A percentile compares a stretch with the other conserved stretches of the same genome.
Conservation (phyloP, 1,284 basidiomycete genomes). For the Agroathelia rolfsii region DNA sequence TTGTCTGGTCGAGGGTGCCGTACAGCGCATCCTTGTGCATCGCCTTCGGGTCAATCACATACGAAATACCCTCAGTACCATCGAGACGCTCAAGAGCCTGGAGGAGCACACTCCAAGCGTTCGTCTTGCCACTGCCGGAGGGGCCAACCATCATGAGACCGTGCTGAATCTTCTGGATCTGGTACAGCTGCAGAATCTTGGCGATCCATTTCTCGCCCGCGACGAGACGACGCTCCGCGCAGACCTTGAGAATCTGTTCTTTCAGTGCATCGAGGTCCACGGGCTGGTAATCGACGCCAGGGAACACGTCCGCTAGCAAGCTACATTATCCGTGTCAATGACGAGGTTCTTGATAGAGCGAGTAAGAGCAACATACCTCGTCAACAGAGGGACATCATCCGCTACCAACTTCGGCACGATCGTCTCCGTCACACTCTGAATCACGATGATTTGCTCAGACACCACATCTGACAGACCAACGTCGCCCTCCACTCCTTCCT, state of each 20-base stretch:
- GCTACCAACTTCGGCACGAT: conserved; percentile 98
- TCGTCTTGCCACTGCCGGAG: conserved; percentile 94
- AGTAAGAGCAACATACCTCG: conserved; percentile 45
- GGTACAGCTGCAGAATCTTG: conserved; percentile 97
- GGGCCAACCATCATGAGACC: conserved; percentile 99
- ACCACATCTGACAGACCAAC: conserved; percentile 56
- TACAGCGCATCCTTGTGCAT: conserved; percentile 98
- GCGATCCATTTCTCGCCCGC: conserved; percentile 85
- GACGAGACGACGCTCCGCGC: conserved; percentile 77
- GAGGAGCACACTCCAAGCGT: conserved; percentile 93
- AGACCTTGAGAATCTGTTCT: conserved; percentile 80
- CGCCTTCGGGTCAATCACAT: conserved; percentile 98
- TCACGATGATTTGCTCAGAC: conserved; percentile 92
- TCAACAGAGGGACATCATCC: conserved; percentile 91
- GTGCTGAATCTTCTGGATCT: conserved; percentile 99
- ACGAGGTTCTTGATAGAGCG: conserved; percentile 3
- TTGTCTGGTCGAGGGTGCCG: conserved; percentile 94
- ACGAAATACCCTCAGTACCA: conserved; percentile 85
- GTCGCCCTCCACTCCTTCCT: conserved; percentile 35
- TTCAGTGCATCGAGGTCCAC: conserved; percentile 83
- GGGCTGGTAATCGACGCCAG: conserved; percentile 85
- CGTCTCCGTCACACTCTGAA: conserved; percentile 98
- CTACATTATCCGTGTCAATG: conserved; percentile 33
- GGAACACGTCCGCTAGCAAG: conserved; percentile 95
- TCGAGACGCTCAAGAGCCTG: conserved; percentile 88